These are phyloP conservation scores for Wickerhamomyces sydowiorum DNA, from an alignment of 805 yeast species.

Conservation along the genomic window DNA sequence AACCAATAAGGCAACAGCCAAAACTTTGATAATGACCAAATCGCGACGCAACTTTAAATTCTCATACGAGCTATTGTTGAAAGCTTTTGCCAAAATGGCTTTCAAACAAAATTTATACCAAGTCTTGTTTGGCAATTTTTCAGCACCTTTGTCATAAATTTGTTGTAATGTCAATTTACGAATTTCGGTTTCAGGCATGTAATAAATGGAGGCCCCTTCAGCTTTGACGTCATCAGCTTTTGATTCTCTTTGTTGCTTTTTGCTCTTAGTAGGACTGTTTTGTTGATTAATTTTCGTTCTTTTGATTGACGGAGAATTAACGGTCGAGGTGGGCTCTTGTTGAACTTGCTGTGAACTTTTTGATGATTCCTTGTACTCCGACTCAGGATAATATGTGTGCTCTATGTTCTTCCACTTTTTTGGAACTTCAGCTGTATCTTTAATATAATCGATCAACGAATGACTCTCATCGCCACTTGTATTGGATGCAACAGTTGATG, in stretches of 20 bases:
- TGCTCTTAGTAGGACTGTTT: constrained; percentile 12
- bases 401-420: constrained; percentile 50
- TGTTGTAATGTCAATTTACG: constrained; percentile 51
- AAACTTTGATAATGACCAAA: constrained; percentile 57
- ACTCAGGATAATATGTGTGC: constrained; percentile 41
- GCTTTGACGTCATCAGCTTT: constrained; percentile 14
- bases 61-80: constrained; percentile 49
- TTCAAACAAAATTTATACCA: constrained; percentile 60
- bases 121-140: constrained; percentile 51
- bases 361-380: neutral
- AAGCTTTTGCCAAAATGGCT: constrained; percentile 67
- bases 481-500: constrained; percentile 29
- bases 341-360: neutral
- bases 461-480: constrained; percentile 31
- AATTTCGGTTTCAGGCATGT: constrained; percentile 51
- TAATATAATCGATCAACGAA: constrained; percentile 41
- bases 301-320: constrained; percentile 12
- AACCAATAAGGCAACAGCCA: constrained; percentile 60
- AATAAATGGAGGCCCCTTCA: constrained; percentile 44
- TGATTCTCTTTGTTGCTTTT: constrained; percentile 8
- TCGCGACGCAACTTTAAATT: constrained; percentile 50
- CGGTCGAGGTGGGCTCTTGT: neutral
- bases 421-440: constrained; percentile 41
- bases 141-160: constrained; percentile 55
- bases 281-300: constrained; percentile 8